phyloP scores from a whole-genome alignment of 305 asterid genomes.

The Fraxinus sp. region DNA sequence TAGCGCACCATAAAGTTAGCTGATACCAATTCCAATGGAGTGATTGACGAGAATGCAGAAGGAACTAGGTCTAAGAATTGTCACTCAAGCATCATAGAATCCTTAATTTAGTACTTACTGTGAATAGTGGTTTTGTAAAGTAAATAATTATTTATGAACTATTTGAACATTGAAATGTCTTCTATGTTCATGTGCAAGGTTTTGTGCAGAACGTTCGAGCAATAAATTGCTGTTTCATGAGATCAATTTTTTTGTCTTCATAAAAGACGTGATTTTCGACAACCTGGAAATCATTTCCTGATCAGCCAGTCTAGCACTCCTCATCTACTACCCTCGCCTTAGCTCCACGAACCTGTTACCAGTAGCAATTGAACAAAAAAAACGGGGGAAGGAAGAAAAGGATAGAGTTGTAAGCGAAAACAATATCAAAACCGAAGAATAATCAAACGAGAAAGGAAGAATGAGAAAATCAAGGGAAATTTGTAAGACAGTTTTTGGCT shows the following conservation, averaged over 20 bases:
- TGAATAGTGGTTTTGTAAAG: not conserved
- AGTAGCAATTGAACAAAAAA: not conserved
- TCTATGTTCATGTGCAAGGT: not conserved
- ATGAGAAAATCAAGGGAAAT: not conserved
- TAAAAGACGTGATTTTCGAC: not conserved
- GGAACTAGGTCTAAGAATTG: too few relatives aligned
- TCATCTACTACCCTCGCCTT: not conserved
- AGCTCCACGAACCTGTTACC: not conserved
- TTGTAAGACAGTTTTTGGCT: not conserved
- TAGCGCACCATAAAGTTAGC: slow-evolving; percentile 34
- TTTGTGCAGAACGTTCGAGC: not conserved
- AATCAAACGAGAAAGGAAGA: not conserved
- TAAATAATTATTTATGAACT: not conserved
- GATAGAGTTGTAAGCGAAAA: not conserved
- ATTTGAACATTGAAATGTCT: not conserved
- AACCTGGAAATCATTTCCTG: not conserved
- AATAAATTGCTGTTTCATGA: too few relatives aligned
- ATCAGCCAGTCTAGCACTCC: not conserved
- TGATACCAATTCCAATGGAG: slow-evolving; percentile 37
- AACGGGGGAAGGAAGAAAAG: not conserved
- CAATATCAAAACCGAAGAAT: not conserved
- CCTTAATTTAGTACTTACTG: not conserved
- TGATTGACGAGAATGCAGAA: slow-evolving; percentile 36
- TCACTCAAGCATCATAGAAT: not conserved
- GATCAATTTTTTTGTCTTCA: too few relatives aligned